Base-by-base conservation (phyloP, 176 grass and related monocot species). In the Raddia guianensis region DNA sequence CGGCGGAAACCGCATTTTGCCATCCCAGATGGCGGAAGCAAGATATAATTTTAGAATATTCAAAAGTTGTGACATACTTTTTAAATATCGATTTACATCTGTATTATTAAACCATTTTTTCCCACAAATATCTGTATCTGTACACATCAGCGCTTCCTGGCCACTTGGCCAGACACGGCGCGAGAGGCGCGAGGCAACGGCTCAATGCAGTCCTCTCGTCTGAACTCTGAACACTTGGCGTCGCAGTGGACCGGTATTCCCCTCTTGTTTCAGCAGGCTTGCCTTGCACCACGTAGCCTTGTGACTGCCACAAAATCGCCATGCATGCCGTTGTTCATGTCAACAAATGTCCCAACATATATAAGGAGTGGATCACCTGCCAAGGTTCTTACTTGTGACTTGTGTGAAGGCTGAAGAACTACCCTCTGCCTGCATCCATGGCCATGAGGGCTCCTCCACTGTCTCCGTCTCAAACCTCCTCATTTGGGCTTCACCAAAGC, bases 231-330 rank as follows among this genome's bases (percentile, higher is more conserved):
- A 72, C 49, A 77, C 75, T 63, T 49, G 43, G 54, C 85, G 70
- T 84, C 63, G 67, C 56, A 14, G 37, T 66, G 74, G 76, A 46
- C 83, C 67, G 37, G 52, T 43, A 20, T 69, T 42, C 19, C 73
- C 82, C 72, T 60, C 73, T 54, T 32, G 47, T 90, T 91, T 90
- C 87, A 70, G 68, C 70, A 67, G 90, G 83, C 71, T 82, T n/a
- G 16, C 60, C 57, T 86, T 79, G 80, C 89, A 87, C 90, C 93
- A 97, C 88, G 93, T 89, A 79, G 77, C 74, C 70, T 21, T 80
- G 65, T 51, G 60, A 21, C 44, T 64, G 72, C 88, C 88, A 91
- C 86, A 91, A 49, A 69, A 76, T 69, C 7, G 40, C 52, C 52
- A 8, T 10, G 57, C 65, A 7, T 37, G 32, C 53, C 3, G 5